A percentile compares a stretch with the other conserved stretches of the same genome.
These are phyloP conservation scores for Quercus glauca DNA, from an alignment of 306 rosid genomes.

Conservation along the genomic window DNA sequence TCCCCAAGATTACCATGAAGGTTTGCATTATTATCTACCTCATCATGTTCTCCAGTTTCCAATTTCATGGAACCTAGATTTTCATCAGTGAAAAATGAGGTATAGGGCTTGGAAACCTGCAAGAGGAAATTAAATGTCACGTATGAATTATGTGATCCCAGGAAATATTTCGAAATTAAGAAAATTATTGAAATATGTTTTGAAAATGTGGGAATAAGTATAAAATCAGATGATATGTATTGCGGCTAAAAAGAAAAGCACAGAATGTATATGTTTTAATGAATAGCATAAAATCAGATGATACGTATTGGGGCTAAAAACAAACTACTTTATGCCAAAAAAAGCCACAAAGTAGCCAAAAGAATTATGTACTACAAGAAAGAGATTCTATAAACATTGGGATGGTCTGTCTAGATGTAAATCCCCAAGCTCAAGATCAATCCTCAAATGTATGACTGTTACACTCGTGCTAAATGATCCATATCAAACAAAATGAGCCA, in stretches of 20 bases:
- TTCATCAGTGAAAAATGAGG: slow-evolving; percentile 67
- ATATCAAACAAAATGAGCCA: too few relatives aligned
- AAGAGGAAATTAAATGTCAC: neutral
- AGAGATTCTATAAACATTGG: too few relatives aligned
- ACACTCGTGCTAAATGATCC: too few relatives aligned
- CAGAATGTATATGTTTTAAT: too few relatives aligned
- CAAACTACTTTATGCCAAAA: too few relatives aligned
- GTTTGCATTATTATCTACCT: slow-evolving; percentile 7
- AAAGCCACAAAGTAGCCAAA: too few relatives aligned
- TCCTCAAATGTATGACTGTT: too few relatives aligned
- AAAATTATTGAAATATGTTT: neutral
- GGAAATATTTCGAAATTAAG: neutral
- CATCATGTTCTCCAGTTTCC: slow-evolving; percentile 3
- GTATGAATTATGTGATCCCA: neutral
- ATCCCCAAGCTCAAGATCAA: too few relatives aligned
- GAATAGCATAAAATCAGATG: too few relatives aligned
- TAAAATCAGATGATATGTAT: neutral
- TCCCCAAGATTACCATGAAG: slow-evolving; percentile 16
- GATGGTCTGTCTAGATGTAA: too few relatives aligned
- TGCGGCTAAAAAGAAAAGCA: neutral
- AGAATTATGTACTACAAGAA: too few relatives aligned
- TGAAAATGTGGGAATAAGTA: neutral
- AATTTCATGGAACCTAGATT: slow-evolving; percentile 49
- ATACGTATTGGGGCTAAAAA: too few relatives aligned
- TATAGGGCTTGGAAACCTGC: slow-evolving; percentile 74